Percentiles rank a stretch among this genome's conserved stretches.
Conservation (phyloP, 305 asterid genomes). For the Solanum aculeatissimum region DNA sequence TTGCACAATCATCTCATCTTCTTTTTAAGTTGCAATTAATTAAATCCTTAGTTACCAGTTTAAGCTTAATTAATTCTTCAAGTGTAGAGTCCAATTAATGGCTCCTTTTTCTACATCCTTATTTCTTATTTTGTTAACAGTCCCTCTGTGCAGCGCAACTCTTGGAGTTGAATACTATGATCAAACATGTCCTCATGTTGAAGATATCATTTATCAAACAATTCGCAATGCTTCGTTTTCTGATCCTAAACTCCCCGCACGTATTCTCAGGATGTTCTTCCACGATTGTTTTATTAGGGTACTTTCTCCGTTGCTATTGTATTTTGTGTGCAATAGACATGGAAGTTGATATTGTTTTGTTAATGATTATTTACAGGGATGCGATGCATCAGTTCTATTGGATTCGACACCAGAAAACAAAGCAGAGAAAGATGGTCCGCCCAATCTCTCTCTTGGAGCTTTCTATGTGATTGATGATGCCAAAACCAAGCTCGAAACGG, state of each 20-base stretch:
- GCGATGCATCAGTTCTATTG: constrained; percentile 75
- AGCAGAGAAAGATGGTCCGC: constrained; percentile 84
- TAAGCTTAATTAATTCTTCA: not conserved
- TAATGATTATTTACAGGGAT: constrained; percentile 32
- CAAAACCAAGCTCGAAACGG: constrained; percentile 40
- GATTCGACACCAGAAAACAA: constrained; percentile 45
- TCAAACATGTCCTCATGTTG: constrained; percentile 61
- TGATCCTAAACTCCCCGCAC: constrained; percentile 60
- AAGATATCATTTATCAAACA: constrained; percentile 33
- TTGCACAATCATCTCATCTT: not conserved
- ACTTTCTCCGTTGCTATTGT: not conserved
- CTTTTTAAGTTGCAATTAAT: not conserved
- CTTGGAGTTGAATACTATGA: constrained; percentile 51
- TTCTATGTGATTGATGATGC: constrained; percentile 58
- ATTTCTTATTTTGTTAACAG: constrained; percentile 14
- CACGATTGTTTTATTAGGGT: constrained; percentile 82
- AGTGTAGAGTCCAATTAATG: constrained; percentile 9
- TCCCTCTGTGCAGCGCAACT: constrained; percentile 22
- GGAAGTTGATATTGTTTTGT: not conserved
- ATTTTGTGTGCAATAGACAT: not conserved
- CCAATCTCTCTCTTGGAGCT: constrained; percentile 49
- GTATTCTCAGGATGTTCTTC: constrained; percentile 70
- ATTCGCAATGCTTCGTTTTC: constrained; percentile 28
- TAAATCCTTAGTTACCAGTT: not conserved
- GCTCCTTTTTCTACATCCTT: not conserved